Conservation (phyloP, 352 stramenopile species). For the Plasmopara viticola region DNA sequence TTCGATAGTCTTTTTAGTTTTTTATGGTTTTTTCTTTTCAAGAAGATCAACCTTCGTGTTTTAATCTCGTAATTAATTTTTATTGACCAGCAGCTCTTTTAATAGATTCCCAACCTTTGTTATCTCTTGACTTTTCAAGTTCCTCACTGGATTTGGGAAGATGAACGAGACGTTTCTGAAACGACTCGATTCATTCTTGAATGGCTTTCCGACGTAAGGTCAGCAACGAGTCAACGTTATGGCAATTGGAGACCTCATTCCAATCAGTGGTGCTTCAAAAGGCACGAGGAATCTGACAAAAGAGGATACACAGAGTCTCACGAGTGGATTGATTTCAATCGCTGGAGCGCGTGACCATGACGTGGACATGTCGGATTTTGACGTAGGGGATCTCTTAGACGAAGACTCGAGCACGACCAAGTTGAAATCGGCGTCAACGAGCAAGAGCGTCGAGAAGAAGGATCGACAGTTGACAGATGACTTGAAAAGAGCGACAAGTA, state of each 20-base stretch:
- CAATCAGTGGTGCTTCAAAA: slow-evolving; percentile 28
- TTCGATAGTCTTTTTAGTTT: too few species aligned
- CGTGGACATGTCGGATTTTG: slow-evolving; percentile 47
- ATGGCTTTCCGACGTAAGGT: not conserved
- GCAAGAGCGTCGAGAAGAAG: slow-evolving; percentile 29
- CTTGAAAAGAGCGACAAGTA: too few species aligned
- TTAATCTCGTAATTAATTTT: not conserved
- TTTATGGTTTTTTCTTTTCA: too few species aligned
- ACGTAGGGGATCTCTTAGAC: slow-evolving; percentile 49
- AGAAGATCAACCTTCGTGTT: too few species aligned
- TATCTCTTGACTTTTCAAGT: not conserved
- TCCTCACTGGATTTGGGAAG: slow-evolving; percentile 1
- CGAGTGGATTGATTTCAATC: slow-evolving; percentile 57
- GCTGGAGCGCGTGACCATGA: slow-evolving; percentile 21
- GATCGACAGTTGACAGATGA: slow-evolving; percentile 9
- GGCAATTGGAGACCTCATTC: slow-evolving; percentile 44
- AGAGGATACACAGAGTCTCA: slow-evolving; percentile 32
- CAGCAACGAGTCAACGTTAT: slow-evolving; percentile 10
- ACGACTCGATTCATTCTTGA: not conserved
- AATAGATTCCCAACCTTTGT: not conserved
- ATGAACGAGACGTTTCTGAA: not conserved
- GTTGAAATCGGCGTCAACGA: slow-evolving; percentile 19
- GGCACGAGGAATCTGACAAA: slow-evolving; percentile 11
- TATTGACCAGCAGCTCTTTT: not conserved
- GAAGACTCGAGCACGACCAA: slow-evolving; percentile 29